Conservation (phyloP, 177 flowering plant genomes). For the Tripterygium wilfordii region DNA sequence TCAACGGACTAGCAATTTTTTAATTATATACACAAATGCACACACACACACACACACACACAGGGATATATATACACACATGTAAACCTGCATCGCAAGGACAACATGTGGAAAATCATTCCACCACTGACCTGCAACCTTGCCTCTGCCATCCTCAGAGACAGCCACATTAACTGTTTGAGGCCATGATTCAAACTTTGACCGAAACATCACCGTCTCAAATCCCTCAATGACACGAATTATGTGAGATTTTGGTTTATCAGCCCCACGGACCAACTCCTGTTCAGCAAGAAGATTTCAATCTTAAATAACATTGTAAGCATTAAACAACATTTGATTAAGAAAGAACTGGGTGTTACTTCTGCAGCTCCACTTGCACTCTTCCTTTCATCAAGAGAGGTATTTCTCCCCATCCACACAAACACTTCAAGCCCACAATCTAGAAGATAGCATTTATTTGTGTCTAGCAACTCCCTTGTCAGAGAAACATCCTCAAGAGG, state of each 20-base stretch:
- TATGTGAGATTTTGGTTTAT: conserved; percentile 63
- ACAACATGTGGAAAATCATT: neutral
- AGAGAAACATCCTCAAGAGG: conserved; percentile 48
- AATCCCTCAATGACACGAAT: conserved; percentile 91
- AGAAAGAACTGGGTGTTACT: conserved; percentile 28
- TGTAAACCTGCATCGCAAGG: too few species aligned
- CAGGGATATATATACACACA: too few species aligned
- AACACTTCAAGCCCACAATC: conserved; percentile 78
- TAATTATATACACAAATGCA: too few species aligned
- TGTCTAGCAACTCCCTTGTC: conserved; percentile 68
- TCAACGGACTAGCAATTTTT: too few species aligned
- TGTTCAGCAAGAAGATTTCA: conserved; percentile 28
- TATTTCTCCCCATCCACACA: conserved; percentile 94
- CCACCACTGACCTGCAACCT: conserved; percentile 82
- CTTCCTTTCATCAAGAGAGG: conserved; percentile 82
- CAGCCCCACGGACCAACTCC: conserved; percentile 61
- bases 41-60: too few species aligned
- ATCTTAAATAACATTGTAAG: conserved; percentile 6
- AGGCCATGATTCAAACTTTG: conserved; percentile 91
- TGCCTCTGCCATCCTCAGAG: conserved; percentile 96
- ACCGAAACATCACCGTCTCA: conserved; percentile 82
- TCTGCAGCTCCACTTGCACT: conserved; percentile 79
- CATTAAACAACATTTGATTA: conserved; percentile 4
- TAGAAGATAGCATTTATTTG: conserved; percentile 72
- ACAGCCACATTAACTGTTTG: conserved; percentile 56